These are phyloP conservation scores for Solanum gandarillasii DNA, from an alignment of 257 asterid genomes.

Conservation along the genomic window DNA sequence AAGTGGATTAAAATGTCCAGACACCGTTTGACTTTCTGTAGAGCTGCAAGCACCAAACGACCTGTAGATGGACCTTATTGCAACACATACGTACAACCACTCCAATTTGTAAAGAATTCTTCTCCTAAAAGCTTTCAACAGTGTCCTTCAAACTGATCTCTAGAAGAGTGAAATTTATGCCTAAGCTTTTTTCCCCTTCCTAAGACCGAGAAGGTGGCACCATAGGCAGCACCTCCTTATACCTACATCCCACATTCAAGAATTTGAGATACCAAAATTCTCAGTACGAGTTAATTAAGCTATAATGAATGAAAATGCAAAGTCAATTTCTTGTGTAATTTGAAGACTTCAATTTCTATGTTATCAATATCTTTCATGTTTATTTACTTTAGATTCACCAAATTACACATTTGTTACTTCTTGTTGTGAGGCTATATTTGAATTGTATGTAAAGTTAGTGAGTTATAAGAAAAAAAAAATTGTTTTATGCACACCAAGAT, in stretches of 20 bases:
- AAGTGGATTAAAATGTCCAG: background rate
- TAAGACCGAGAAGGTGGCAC: background rate
- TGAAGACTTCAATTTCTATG: background rate
- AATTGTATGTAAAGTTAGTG: background rate
- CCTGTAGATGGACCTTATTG: background rate
- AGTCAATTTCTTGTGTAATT: background rate
- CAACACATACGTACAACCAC: background rate
- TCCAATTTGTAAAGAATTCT: background rate
- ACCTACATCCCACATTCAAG: constrained; percentile 5
- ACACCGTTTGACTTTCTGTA: background rate
- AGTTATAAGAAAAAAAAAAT: too few relatives aligned
- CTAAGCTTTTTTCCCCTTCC: background rate
- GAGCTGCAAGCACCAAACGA: background rate
- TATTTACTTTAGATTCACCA: background rate
- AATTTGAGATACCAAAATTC: background rate
- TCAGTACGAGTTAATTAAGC: background rate
- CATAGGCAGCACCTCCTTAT: background rate
- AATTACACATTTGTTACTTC: background rate
- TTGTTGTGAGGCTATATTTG: background rate
- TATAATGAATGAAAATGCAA: background rate
- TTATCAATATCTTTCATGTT: background rate
- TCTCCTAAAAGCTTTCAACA: constrained; percentile 23
- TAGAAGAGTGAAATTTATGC: background rate
- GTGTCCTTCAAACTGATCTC: background rate
- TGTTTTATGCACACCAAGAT: background rate